Evolutionary conservation across 1,284 basidiomycete species (phyloP).

Genomic region (Serendipita sp.): DNA sequence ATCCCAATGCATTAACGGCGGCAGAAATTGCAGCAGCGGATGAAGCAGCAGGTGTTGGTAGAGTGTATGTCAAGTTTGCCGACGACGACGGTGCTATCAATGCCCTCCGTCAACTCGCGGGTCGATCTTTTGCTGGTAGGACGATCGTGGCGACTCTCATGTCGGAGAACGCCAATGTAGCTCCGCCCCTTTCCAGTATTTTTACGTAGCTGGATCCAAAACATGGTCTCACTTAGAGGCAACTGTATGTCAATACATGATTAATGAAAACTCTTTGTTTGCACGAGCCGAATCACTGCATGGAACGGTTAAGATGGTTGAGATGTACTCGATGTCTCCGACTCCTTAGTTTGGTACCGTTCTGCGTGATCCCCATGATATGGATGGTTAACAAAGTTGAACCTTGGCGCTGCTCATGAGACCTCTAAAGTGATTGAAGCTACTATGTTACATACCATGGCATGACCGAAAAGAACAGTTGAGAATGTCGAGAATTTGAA

Average conservation of each 20-base stretch:
- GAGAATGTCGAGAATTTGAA: conserved; percentile 85
- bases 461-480: conserved; percentile 50
- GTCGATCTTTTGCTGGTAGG: conserved; percentile 81
- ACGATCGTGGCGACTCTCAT: conserved; percentile 75
- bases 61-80: conserved; percentile 81
- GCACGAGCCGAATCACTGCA: too few relatives aligned
- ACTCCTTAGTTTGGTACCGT: conserved; percentile 45
- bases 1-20: conserved; percentile 43
- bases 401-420: conserved; percentile 34
- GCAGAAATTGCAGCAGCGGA: conserved; percentile 56
- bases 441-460: conserved; percentile 39
- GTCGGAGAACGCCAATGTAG: conserved; percentile 66
- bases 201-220: neutral
- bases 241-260: too few relatives aligned
- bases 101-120: conserved; percentile 76
- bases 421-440: neutral
- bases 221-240: neutral
- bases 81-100: conserved; percentile 44
- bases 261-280: too few relatives aligned
- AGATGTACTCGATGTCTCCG: too few relatives aligned
- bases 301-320: too few relatives aligned
- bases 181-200: conserved; percentile 41
- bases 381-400: conserved; percentile 85
- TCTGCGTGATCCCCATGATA: conserved; percentile 73
- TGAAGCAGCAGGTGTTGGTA: conserved; percentile 82